phyloP scores from a whole-genome alignment of 805 yeast species.

The Nematodospora valgi region DNA sequence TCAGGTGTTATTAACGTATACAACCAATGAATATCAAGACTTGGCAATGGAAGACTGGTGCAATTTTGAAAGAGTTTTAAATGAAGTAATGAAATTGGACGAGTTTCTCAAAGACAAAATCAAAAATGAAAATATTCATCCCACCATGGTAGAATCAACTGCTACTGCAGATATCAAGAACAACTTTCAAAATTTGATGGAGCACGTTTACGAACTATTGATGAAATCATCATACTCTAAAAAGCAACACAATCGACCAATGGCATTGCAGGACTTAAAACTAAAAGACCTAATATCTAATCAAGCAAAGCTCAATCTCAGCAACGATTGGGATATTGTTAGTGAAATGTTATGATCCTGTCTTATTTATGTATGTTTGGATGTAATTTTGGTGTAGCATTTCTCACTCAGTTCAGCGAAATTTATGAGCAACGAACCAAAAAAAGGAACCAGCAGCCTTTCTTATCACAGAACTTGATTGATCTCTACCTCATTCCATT shows the following conservation, averaged over 20 bases:
- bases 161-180: background rate
- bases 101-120: conserved; percentile 1
- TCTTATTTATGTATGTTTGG: too few relatives aligned
- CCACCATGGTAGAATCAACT: background rate
- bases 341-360: conserved; percentile 21
- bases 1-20: conserved; percentile 20
- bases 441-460: background rate
- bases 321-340: conserved; percentile 33
- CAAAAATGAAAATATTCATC: background rate
- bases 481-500: too few relatives aligned
- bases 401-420: too few relatives aligned
- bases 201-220: conserved; percentile 6
- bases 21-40: conserved; percentile 3
- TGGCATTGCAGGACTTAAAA: conserved; percentile 18
- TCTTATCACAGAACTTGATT: too few relatives aligned
- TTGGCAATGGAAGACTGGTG: conserved; percentile 11
- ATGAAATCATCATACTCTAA: conserved; percentile 3
- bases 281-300: conserved; percentile 20
- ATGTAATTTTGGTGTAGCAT: too few relatives aligned
- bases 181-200: conserved; percentile 7
- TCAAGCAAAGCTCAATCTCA: conserved; percentile 18
- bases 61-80: conserved; percentile 12
- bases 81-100: conserved; percentile 8
- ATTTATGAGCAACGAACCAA: background rate
- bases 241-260: conserved; percentile 5